Percentiles rank a stretch among this genome's conserved stretches.
Conservation (phyloP, 2,329 filamentous ascomycete species). For the Fusarium vanettenii region DNA sequence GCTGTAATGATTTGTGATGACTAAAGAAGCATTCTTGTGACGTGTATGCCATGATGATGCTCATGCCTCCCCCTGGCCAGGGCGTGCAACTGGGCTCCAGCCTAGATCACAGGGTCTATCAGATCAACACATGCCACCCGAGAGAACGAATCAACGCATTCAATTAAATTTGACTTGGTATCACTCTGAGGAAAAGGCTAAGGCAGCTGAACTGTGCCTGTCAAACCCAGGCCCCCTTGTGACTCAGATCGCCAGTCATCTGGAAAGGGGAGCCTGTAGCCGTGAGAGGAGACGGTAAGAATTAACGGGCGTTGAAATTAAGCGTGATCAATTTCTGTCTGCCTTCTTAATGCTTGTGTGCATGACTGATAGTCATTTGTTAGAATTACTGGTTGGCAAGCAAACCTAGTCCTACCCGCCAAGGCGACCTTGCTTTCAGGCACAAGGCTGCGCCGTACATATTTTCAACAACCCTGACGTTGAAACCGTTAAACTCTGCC, state of each 20-base stretch:
- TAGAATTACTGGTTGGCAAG: not conserved
- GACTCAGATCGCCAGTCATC: not conserved
- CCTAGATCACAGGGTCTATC: not conserved
- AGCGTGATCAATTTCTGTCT: not conserved
- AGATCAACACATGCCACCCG: not conserved
- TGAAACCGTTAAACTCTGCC: no score
- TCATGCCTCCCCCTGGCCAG: not conserved
- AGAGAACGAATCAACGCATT: not conserved
- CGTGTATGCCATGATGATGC: not conserved
- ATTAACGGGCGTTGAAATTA: not conserved
- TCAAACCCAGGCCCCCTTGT: not conserved
- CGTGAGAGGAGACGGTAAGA: not conserved
- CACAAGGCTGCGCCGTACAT: not conserved
- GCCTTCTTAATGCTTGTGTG: not conserved
- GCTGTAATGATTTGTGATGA: not conserved
- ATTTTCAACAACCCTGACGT: not conserved
- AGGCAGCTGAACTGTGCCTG: not conserved
- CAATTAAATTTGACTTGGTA: not conserved
- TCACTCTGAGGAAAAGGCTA: not conserved
- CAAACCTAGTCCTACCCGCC: not conserved
- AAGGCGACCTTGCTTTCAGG: not conserved
- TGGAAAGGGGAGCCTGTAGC: not conserved
- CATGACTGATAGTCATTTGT: not conserved
- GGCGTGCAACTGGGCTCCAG: not conserved
- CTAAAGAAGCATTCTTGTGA: not conserved